Conservation (phyloP, 495 filamentous ascomycete species). For the Aspergillus incahuasiensis region DNA sequence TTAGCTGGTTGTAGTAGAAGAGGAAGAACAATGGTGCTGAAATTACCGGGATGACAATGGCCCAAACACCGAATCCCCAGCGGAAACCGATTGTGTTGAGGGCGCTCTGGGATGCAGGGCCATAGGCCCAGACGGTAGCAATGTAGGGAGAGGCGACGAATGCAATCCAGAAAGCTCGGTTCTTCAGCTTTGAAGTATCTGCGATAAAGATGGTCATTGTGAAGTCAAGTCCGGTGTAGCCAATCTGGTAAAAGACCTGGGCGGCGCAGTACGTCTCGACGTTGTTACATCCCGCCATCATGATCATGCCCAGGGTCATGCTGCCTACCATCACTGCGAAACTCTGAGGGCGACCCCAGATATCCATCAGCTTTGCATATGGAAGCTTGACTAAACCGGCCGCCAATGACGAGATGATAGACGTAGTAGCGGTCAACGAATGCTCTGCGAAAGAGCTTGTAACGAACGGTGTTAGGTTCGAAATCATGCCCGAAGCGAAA, state of each 20-base stretch:
- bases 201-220: constrained; percentile 54
- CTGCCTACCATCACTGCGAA: constrained; percentile 42
- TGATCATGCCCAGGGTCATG: constrained; percentile 39
- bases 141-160: constrained; percentile 55
- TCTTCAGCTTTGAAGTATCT: constrained; percentile 55
- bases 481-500: constrained; percentile 9
- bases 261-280: constrained; percentile 45
- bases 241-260: constrained; percentile 48
- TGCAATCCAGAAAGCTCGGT: constrained; percentile 53
- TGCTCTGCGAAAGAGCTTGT: constrained; percentile 28
- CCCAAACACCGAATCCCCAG: constrained; percentile 58
- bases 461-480: constrained; percentile 19
- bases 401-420: constrained; percentile 42
- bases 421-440: constrained; percentile 29
- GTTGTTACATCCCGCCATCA: constrained; percentile 46
- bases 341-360: constrained; percentile 54
- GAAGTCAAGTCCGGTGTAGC: constrained; percentile 48
- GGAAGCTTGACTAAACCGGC: constrained; percentile 57
- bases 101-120: constrained; percentile 4
- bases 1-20: constrained; percentile 40
- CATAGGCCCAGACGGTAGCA: constrained; percentile 33
- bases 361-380: constrained; percentile 62
- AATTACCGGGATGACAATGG: constrained; percentile 52
- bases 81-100: constrained; percentile 34
- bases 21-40: constrained; percentile 38